phyloP scores from a whole-genome alignment of 305 asterid genomes.

The Fraxinus dipetala region DNA sequence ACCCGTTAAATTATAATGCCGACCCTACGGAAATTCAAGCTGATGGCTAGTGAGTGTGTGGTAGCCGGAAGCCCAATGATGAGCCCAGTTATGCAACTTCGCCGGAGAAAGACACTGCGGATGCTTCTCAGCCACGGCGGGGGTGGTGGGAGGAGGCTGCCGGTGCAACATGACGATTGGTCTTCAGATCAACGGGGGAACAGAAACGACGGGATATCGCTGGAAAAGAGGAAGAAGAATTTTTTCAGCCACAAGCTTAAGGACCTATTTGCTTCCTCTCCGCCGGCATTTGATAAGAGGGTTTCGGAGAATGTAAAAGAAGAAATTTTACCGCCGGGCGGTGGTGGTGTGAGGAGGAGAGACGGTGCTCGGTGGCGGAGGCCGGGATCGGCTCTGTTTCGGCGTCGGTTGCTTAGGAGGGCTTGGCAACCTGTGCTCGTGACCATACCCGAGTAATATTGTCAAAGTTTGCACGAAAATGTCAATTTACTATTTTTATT shows the following conservation, averaged over 20 bases:
- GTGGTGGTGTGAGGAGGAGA: conserved; percentile 33
- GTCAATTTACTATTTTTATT: no score
- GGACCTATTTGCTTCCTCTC: conserved; percentile 79
- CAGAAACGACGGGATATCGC: conserved; percentile 26
- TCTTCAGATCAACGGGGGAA: conserved; percentile 39
- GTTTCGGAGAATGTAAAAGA: conserved; percentile 43
- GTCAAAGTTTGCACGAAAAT: no score
- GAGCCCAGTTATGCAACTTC: conserved; percentile 88
- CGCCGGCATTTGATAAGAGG: conserved; percentile 54
- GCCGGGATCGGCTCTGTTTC: conserved; percentile 60
- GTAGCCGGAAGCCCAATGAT: conserved; percentile 73
- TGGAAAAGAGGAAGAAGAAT: conserved; percentile 47
- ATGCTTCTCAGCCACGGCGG: conserved; percentile 73
- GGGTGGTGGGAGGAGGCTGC: conserved; percentile 31
- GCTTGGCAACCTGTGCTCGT: conserved; percentile 87
- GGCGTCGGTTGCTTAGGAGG: conserved; percentile 70
- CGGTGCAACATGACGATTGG: conserved; percentile 33
- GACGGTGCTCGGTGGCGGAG: conserved; percentile 43
- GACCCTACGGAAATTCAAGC: conserved; percentile 81
- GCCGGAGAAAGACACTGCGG: conserved; percentile 83
- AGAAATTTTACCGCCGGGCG: conserved; percentile 34
- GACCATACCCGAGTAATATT: conserved; percentile 59
- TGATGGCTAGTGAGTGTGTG: conserved; percentile 79
- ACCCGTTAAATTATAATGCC: conserved; percentile 40
- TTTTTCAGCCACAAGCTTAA: conserved; percentile 61